Conservation (phyloP, 129 eudicot species). For the Cynara cardunculus region DNA sequence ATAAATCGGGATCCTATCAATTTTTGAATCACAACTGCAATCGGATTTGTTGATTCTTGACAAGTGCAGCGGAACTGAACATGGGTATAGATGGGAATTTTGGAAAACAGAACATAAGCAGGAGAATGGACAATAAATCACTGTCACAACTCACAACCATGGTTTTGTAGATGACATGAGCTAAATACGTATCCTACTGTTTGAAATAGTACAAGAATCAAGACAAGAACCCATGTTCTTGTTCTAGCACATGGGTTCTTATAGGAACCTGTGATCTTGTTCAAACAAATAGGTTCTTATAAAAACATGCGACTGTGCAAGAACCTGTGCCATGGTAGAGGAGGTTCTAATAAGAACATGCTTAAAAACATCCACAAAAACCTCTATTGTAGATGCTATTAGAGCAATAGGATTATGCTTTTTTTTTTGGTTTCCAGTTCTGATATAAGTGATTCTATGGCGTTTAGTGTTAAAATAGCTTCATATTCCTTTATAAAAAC, state of each 20-base stretch:
- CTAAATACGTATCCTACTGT: background rate
- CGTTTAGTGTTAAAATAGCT: background rate
- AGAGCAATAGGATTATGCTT: background rate
- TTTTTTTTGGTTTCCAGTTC: too few relatives aligned
- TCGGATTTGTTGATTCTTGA: background rate
- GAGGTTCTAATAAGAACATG: background rate
- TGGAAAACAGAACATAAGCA: background rate
- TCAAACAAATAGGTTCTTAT: background rate
- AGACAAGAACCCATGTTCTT: background rate
- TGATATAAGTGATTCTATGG: background rate
- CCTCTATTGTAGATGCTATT: background rate
- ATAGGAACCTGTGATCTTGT: background rate
- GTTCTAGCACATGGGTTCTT: background rate
- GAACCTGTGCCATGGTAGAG: background rate
- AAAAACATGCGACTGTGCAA: background rate
- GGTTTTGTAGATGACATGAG: background rate
- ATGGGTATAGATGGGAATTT: background rate
- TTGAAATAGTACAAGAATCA: background rate
- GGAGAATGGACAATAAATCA: background rate
- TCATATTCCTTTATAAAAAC: background rate
- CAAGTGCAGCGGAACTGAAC: background rate
- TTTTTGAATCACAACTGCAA: background rate
- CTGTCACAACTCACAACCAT: background rate
- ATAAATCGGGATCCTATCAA: background rate
- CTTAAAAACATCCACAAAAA: background rate